Conservation (phyloP, 441 rosid species). For the Pelargonium fulgidum region DNA sequence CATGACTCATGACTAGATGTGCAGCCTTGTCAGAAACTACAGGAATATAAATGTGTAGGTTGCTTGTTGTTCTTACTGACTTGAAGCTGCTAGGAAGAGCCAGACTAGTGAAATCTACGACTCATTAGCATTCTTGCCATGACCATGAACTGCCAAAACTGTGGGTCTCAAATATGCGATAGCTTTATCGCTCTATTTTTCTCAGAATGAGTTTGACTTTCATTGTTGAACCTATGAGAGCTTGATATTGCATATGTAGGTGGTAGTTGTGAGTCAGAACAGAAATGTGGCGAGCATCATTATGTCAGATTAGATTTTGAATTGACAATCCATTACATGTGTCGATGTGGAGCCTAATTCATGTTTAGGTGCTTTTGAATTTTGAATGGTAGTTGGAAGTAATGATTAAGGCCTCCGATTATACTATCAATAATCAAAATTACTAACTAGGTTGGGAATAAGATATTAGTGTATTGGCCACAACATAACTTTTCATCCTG, state of each 20-base stretch:
- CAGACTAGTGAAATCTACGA: not conserved
- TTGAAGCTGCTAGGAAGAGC: not conserved
- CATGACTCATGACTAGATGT: not conserved
- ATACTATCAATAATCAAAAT: not conserved
- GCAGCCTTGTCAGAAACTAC: not conserved
- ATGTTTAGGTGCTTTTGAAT: not conserved
- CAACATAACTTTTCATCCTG: not conserved
- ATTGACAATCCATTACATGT: not conserved
- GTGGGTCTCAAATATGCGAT: not conserved
- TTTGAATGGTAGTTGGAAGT: constrained; percentile 2
- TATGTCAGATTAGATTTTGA: not conserved
- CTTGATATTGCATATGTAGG: not conserved
- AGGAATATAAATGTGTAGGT: not conserved
- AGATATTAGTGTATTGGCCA: not conserved
- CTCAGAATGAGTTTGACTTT: not conserved
- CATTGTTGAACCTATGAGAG: not conserved
- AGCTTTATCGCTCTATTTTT: not conserved
- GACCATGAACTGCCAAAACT: not conserved
- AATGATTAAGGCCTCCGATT: not conserved
- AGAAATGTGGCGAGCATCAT: not conserved
- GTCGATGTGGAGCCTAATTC: constrained; percentile 5
- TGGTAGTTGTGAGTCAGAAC: constrained; percentile 7
- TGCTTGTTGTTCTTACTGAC: not conserved
- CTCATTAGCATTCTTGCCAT: not conserved
- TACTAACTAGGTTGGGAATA: not conserved